Base-by-base conservation (phyloP, 169 alveolate genomes). In the Ichthyophthirius multifiliis region DNA sequence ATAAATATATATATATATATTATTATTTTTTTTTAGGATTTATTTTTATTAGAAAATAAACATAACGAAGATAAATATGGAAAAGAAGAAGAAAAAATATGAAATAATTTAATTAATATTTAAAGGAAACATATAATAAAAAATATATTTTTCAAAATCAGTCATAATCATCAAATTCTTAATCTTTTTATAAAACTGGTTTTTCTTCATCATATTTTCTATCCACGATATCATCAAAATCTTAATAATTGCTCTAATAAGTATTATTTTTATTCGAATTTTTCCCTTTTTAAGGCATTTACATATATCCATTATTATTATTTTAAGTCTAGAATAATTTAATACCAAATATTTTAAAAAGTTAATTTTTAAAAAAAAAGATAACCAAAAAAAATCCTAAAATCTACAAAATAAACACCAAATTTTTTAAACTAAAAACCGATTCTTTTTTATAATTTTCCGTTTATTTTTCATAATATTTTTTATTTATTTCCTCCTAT, bases 171-270 rank as follows among this genome's bases (percentile, higher is more conserved):
- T n/a, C n/a, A n/a, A n/a, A n/a, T 27, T 55, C 71, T 55, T 55
- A 39, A 7, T 55, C 71, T 23, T 39, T 55, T 55, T 55, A 10
- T 7, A 55, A 55, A 7, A 55, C 71, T 10, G 71, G 71, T 18
- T 55, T 55, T 20, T 55, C 71, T 2, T 55, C 71, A 55, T 55
- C 71, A 55, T 55, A 55, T 27, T 55, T 55, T 55, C 39, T 20
- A 13, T 55, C 71, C 13, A 27, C 71, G 23, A 32, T 46, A 27
- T 55, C 71, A 6, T 55, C 13, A 55, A 55, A 20, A 10, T 55
- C 41, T 55, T 55, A 27, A 55, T 27, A 5, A 16, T 20, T 15
- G 20, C 15, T 2, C 18, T 16, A 27, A 15, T 27, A n/a, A 4
- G 39, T 27, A n/a, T 55, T 55, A 27, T 55, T 55, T 27, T 27